phyloP scores from a whole-genome alignment of 805 yeast genomes.

The Candida odintsovae region DNA sequence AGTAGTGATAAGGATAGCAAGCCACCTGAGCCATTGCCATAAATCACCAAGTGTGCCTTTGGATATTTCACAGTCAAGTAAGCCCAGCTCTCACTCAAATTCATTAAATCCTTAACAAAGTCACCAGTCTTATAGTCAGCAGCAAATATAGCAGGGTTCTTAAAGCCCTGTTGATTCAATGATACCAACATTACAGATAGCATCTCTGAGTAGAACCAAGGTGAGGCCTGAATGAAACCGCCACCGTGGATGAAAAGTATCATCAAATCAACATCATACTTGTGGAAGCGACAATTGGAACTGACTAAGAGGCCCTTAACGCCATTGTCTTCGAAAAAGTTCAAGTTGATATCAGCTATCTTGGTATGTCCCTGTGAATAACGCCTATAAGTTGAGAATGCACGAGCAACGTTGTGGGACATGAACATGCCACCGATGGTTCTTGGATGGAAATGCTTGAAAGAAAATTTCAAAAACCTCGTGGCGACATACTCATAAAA shows the following conservation, averaged over 20 bases:
- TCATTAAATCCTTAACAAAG: constrained; percentile 24
- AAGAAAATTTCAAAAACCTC: neutral
- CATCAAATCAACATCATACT: constrained; percentile 29
- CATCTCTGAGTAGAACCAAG: constrained; percentile 41
- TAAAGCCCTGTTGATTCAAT: constrained; percentile 42
- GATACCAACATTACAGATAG: constrained; percentile 34
- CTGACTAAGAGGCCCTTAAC: constrained; percentile 29
- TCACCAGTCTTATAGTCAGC: constrained; percentile 23
- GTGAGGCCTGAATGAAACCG: constrained; percentile 28
- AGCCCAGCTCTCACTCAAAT: constrained; percentile 28
- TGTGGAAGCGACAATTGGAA: constrained; percentile 26
- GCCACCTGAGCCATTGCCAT: constrained; percentile 48
- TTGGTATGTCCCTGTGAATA: constrained; percentile 2
- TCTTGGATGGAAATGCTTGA: neutral
- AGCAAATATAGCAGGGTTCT: constrained; percentile 40
- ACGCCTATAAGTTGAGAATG: constrained; percentile 1
- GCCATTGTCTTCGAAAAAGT: constrained; percentile 18
- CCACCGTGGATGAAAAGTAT: constrained; percentile 42
- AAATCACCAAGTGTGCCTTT: constrained; percentile 26
- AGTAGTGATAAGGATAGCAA: constrained; percentile 33
- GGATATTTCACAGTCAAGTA: constrained; percentile 21
- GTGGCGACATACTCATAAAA: constrained; percentile 1
- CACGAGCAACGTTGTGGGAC: neutral
- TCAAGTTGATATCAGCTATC: constrained; percentile 2
- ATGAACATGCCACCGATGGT: constrained; percentile 1